These are phyloP conservation scores for Aspergillus transmontanensis DNA, from an alignment of 2,329 filamentous ascomycete genomes.

Conservation along the genomic window DNA sequence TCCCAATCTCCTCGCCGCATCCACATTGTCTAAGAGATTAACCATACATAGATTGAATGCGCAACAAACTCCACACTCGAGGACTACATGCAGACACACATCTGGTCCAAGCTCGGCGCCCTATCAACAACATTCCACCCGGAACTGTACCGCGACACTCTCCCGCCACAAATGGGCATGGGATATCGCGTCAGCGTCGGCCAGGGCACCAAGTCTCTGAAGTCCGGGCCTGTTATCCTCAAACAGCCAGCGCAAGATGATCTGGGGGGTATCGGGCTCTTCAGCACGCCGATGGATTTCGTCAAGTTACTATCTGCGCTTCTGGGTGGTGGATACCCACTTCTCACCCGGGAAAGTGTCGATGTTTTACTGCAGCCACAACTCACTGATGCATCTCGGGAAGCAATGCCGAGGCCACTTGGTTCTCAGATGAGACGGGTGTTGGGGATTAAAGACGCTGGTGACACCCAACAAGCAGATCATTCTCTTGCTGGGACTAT, in stretches of 20 bases:
- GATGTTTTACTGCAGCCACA: not conserved
- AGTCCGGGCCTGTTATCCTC: not conserved
- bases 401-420: not conserved
- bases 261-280: not conserved
- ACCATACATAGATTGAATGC: not conserved
- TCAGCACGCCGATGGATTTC: not conserved
- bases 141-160: not conserved
- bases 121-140: not conserved
- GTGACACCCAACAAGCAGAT: not conserved
- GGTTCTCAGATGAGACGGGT: not conserved
- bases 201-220: not conserved
- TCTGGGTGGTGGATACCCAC: not conserved
- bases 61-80: not conserved
- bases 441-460: not conserved
- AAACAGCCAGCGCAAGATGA: not conserved
- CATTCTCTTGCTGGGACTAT: not conserved
- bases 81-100: not conserved
- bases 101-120: not conserved
- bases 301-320: not conserved
- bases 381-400: not conserved
- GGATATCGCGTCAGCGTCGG: not conserved
- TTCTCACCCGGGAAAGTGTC: not conserved
- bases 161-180: not conserved
- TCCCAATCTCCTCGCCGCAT: not conserved
- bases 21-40: not conserved